Percentiles rank a stretch among this genome's conserved stretches.
phyloP scores from a whole-genome alignment of 805 yeast genomes.

The Hanseniaspora clermontiae region DNA sequence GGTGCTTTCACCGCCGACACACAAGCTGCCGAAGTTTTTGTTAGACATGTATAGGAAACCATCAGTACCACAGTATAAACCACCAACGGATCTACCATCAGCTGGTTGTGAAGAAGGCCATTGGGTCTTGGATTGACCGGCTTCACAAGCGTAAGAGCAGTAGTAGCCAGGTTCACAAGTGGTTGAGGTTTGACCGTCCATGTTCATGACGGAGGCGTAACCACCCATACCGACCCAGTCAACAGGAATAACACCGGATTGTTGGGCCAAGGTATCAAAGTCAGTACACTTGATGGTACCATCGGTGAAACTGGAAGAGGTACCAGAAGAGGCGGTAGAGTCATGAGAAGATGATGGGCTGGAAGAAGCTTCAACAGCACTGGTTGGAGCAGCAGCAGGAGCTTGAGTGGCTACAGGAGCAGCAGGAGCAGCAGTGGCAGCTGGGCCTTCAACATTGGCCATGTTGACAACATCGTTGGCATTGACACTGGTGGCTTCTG shows the following conservation, averaged over 20 bases:
- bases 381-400: slow-evolving; percentile 22
- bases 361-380: slow-evolving; percentile 20
- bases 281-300: slow-evolving; percentile 56
- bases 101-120: slow-evolving; percentile 61
- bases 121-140: slow-evolving; percentile 73
- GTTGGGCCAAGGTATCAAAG: slow-evolving; percentile 44
- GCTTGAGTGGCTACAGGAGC: slow-evolving; percentile 19
- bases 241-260: slow-evolving; percentile 55
- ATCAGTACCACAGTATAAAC: slow-evolving; percentile 43
- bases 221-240: slow-evolving; percentile 44
- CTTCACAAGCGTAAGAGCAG: slow-evolving; percentile 67
- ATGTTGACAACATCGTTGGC: slow-evolving; percentile 21
- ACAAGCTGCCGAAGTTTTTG: slow-evolving; percentile 38
- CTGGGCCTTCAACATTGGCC: slow-evolving; percentile 17
- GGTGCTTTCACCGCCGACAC: slow-evolving; percentile 50
- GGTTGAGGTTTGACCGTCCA: slow-evolving; percentile 43
- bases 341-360: slow-evolving; percentile 26
- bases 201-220: slow-evolving; percentile 32
- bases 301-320: slow-evolving; percentile 50
- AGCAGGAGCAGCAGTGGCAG: slow-evolving; percentile 19
- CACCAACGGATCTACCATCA: slow-evolving; percentile 62
- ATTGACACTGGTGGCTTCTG: slow-evolving; percentile 27
- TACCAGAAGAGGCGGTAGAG: slow-evolving; percentile 47
- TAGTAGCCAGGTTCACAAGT: slow-evolving; percentile 55
- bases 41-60: slow-evolving; percentile 55